A percentile compares a stretch with the other conserved stretches of the same genome.
These are phyloP conservation scores for Batrachochytrium dendrobatidis DNA, from an alignment of 371 early-diverging fungal species.

Conservation along the genomic window DNA sequence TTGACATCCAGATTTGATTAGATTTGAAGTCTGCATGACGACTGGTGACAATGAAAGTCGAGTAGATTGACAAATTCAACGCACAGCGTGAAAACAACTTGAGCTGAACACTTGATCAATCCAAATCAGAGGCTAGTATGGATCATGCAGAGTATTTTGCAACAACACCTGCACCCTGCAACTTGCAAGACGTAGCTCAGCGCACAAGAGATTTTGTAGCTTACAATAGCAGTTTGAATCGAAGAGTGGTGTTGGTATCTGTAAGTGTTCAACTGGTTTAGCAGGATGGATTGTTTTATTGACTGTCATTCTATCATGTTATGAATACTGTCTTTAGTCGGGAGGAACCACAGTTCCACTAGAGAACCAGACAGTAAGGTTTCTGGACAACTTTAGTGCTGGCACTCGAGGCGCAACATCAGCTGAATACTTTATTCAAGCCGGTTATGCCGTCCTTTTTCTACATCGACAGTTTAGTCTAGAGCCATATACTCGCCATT, in stretches of 20 bases:
- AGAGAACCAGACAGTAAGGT: conserved; percentile 95
- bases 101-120: no score
- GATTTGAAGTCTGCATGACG: no score
- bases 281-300: neutral
- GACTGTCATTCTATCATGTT: neutral
- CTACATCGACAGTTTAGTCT: conserved; percentile 89
- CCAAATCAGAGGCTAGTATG: conserved; percentile 6
- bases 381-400: conserved; percentile 95
- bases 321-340: conserved; percentile 38
- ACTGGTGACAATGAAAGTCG: no score
- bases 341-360: conserved; percentile 97
- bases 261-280: conserved; percentile 33
- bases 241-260: conserved; percentile 70
- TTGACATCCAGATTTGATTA: no score
- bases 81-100: no score
- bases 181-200: conserved; percentile 55
- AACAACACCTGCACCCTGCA: conserved; percentile 64
- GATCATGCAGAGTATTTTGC: conserved; percentile 65
- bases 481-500: conserved; percentile 89
- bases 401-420: conserved; percentile 95
- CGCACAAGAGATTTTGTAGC: conserved; percentile 63
- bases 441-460: conserved; percentile 92
- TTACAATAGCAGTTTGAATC: conserved; percentile 48
- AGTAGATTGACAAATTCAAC: no score
- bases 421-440: conserved; percentile 85